Conservation (phyloP, 1,139 yeast genomes). For the Diutina catenulata region DNA sequence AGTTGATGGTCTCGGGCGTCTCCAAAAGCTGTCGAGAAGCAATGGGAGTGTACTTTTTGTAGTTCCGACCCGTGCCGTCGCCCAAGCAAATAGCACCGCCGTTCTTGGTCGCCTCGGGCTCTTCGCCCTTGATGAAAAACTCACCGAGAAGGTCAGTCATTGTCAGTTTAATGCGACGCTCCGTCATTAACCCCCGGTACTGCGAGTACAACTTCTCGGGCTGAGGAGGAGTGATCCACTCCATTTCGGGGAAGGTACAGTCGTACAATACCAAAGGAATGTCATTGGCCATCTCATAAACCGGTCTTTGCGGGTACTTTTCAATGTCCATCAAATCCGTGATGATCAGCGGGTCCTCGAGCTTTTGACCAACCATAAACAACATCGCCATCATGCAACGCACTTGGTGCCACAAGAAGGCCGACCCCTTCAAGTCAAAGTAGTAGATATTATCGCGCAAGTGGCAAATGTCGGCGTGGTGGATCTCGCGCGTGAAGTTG, state of each 20-base stretch:
- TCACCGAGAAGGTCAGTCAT: conserved; percentile 21
- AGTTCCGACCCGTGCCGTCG: conserved; percentile 57
- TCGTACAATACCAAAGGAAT: conserved; percentile 83
- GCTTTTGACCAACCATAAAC: conserved; percentile 67
- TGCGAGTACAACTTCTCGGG: conserved; percentile 19
- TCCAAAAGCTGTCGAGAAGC: conserved; percentile 48
- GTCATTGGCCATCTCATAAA: conserved; percentile 85
- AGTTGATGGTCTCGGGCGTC: conserved; percentile 54
- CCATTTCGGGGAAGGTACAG: conserved; percentile 63
- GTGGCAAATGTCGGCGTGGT: conserved; percentile 37
- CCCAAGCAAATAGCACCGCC: conserved; percentile 45
- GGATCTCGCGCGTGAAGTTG: conserved; percentile 53
- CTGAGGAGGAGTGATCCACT: conserved; percentile 50
- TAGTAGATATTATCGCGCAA: conserved; percentile 40
- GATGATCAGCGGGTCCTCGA: conserved; percentile 52
- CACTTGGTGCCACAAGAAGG: conserved; percentile 97
- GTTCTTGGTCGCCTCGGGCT: conserved; percentile 3
- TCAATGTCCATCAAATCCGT: conserved; percentile 46
- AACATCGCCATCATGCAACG: conserved; percentile 87
- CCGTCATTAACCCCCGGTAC: conserved; percentile 19
- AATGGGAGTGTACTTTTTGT: conserved; percentile 47
- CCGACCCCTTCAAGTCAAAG: conserved; percentile 76
- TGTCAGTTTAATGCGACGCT: conserved; percentile 24
- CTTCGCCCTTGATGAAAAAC: conserved; percentile 11
- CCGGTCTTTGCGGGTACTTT: conserved; percentile 58